phyloP scores from a whole-genome alignment of 164 flowering plant genomes.

The Piper betle region DNA sequence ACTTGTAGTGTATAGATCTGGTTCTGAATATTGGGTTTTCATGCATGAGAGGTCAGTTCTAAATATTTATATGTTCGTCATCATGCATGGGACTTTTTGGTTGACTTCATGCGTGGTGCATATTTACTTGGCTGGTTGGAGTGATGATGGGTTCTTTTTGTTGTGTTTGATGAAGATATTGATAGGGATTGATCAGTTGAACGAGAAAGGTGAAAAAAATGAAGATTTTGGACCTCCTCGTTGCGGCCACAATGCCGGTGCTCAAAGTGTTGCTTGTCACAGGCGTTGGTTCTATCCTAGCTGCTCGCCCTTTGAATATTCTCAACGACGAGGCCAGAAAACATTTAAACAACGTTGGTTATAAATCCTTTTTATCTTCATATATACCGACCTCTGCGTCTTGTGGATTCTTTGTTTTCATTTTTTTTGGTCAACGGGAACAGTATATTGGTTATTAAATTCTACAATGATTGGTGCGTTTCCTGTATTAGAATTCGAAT shows the following conservation, averaged over 20 bases:
- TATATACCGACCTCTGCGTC: not conserved
- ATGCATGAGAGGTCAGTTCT: no score
- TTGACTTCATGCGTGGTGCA: no score
- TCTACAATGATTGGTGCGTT: no score
- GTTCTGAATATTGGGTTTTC: no score
- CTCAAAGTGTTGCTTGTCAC: constrained; percentile 39
- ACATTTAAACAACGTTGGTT: constrained; percentile 36
- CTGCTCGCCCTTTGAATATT: constrained; percentile 21
- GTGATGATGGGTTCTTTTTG: no score
- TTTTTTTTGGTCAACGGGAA: not conserved
- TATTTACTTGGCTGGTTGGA: no score
- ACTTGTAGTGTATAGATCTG: no score
- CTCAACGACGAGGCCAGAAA: constrained; percentile 38
- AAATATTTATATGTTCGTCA: no score
- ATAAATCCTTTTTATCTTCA: not conserved
- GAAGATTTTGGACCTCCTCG: constrained; percentile 30
- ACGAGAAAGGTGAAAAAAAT: constrained; percentile 5
- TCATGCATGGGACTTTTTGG: no score
- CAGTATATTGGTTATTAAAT: no score
- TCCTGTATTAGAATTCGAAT: not conserved
- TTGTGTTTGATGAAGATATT: no score
- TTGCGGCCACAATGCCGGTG: constrained; percentile 33
- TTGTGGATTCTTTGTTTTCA: not conserved
- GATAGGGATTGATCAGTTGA: no score
- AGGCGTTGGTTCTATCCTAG: constrained; percentile 38